Evolutionary conservation across 345 rosid species (phyloP).

Genomic region (Hibiscus tridactylites): DNA sequence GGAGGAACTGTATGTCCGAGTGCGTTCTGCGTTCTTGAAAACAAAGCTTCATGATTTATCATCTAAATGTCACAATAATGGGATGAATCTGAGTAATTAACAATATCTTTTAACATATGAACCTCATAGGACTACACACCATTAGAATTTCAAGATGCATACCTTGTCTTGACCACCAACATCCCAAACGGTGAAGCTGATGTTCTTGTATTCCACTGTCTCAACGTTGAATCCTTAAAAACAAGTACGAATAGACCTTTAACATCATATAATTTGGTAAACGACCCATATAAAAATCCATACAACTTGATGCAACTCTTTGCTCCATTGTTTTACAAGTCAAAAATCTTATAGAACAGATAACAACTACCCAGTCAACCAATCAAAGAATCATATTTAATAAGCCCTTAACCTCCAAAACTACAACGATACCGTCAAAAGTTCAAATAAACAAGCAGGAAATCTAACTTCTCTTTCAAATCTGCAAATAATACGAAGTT

Average conservation of each 20-base stretch:
- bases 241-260: background rate
- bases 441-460: background rate
- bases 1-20: background rate
- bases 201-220: slow-evolving; percentile 91
- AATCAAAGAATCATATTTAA: background rate
- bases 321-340: background rate
- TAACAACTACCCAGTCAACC: background rate
- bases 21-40: background rate
- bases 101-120: background rate
- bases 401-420: background rate
- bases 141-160: slow-evolving; percentile 7
- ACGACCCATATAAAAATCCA: background rate
- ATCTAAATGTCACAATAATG: background rate
- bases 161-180: slow-evolving; percentile 98
- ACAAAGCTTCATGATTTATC: background rate
- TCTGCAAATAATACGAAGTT: background rate
- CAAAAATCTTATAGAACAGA: background rate
- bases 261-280: background rate
- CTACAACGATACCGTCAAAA: background rate
- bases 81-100: background rate
- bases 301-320: background rate
- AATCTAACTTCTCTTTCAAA: background rate
- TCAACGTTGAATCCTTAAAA: slow-evolving; percentile 80
- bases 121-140: background rate
- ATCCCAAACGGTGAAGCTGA: slow-evolving; percentile 87